phyloP scores from a whole-genome alignment of 2,329 filamentous ascomycete genomes.

The Diaporthe destruens region DNA sequence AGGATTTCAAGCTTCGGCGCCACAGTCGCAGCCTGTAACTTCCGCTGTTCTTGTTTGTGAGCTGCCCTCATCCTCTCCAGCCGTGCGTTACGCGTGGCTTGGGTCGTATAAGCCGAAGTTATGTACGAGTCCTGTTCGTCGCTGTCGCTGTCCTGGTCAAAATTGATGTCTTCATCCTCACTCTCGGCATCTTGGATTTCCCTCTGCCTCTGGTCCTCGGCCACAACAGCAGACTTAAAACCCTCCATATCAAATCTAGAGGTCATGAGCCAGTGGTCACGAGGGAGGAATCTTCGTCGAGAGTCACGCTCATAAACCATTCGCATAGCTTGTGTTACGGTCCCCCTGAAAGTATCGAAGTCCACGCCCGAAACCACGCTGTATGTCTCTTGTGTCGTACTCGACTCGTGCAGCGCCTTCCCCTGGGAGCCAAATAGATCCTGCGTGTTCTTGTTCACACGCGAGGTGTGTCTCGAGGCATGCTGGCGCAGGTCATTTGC shows the following conservation, averaged over 20 bases:
- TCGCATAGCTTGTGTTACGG: conserved; percentile 83
- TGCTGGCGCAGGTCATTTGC: conserved; percentile 67
- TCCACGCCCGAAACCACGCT: conserved; percentile 75
- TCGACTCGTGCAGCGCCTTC: conserved; percentile 13
- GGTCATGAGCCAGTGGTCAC: conserved; percentile 95
- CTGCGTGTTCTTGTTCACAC: conserved; percentile 31
- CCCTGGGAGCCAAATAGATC: conserved; percentile 26
- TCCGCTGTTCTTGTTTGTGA: conserved; percentile 75
- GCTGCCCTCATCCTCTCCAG: conserved; percentile 71
- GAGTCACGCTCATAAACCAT: conserved; percentile 97
- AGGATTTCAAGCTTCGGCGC: conserved; percentile 90
- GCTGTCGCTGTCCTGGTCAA: conserved; percentile 56
- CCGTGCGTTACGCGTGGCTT: conserved; percentile 35
- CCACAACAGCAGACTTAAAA: conserved; percentile 87
- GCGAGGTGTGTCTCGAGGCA: conserved; percentile 45
- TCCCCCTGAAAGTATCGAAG: conserved; percentile 81
- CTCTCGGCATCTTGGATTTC: conserved; percentile 74
- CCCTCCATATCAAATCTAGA: conserved; percentile 86
- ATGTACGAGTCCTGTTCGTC: conserved; percentile 63
- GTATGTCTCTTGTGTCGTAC: conserved; percentile 48
- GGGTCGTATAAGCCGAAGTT: conserved; percentile 29
- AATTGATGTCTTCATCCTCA: conserved; percentile 58
- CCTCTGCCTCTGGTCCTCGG: conserved; percentile 85
- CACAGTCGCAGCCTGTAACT: conserved; percentile 81
- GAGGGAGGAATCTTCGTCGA: conserved; percentile 83